These are phyloP conservation scores for Theileria sp. DNA, from an alignment of 169 alveolate species.

Conservation along the genomic window DNA sequence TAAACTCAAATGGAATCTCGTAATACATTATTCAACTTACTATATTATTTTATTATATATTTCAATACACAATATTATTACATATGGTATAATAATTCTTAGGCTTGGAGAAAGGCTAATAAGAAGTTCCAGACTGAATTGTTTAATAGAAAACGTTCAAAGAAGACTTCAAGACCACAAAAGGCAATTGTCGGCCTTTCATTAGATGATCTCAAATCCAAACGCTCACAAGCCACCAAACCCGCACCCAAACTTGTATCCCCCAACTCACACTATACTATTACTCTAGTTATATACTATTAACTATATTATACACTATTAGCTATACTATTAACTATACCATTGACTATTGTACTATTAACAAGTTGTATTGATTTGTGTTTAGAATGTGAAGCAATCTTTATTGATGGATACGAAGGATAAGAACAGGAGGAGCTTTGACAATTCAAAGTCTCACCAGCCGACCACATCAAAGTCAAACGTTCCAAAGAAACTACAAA, in stretches of 20 bases:
- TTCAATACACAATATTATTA: background rate
- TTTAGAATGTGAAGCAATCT: conserved; percentile 52
- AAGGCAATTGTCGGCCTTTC: conserved; percentile 97
- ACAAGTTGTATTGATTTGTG: background rate
- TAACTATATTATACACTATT: conserved; percentile 11
- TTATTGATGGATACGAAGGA: conserved; percentile 62
- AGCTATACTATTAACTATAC: background rate
- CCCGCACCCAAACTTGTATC: conserved; percentile 47
- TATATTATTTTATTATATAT: background rate
- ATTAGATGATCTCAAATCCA: conserved; percentile 89
- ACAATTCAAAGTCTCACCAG: conserved; percentile 28
- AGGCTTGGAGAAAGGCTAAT: conserved; percentile 95
- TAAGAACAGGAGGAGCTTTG: conserved; percentile 50
- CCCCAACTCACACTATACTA: no score
- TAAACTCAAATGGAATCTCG: conserved; percentile 94
- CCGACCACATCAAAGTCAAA: conserved; percentile 32
- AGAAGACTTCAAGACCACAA: conserved; percentile 85
- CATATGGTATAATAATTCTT: background rate
- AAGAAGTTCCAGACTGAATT: conserved; percentile 86
- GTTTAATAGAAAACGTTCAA: conserved; percentile 77
- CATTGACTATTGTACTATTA: background rate
- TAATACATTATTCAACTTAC: background rate
- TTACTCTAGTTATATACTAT: conserved; percentile 15
- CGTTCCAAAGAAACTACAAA: conserved; percentile 45
- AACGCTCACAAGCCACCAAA: conserved; percentile 57